phyloP scores from a whole-genome alignment of 2,329 filamentous ascomycete species.

The Knufia fluminis region DNA sequence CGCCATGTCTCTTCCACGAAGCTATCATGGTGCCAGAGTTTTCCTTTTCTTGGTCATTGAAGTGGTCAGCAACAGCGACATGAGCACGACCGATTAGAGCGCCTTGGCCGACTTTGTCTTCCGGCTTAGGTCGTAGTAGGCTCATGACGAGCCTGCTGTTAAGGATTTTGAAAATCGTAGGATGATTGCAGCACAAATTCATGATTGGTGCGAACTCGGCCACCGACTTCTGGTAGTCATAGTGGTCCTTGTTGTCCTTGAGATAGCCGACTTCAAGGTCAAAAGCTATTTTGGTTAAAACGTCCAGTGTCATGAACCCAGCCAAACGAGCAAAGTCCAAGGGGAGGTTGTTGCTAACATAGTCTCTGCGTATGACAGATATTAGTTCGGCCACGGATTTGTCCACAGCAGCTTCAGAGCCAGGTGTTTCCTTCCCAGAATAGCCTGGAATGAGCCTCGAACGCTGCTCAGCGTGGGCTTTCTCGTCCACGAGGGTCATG shows the following conservation, averaged over 20 bases:
- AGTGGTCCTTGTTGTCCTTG: slow-evolving; percentile 14
- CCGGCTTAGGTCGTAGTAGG: slow-evolving; percentile 11
- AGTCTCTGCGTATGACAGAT: slow-evolving; percentile 12
- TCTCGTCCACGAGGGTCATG: slow-evolving; percentile 12
- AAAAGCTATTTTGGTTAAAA: slow-evolving; percentile 17
- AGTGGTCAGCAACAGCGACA: slow-evolving; percentile 19
- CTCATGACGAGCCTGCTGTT: slow-evolving; percentile 12
- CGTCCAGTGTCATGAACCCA: slow-evolving; percentile 16
- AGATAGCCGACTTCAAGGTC: slow-evolving; percentile 13
- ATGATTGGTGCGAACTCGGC: slow-evolving; percentile 15
- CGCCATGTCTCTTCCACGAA: slow-evolving; percentile 25
- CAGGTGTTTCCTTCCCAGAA: slow-evolving; percentile 13
- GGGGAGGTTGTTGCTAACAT: slow-evolving; percentile 9
- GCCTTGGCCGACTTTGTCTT: slow-evolving; percentile 14
- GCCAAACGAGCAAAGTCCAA: slow-evolving; percentile 13
- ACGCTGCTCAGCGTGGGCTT: slow-evolving; percentile 9
- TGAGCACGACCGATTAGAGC: slow-evolving; percentile 16
- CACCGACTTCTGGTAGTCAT: slow-evolving; percentile 11
- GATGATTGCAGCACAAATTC: slow-evolving; percentile 13
- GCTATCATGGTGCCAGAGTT: too few species aligned
- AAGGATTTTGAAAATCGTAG: slow-evolving; percentile 7
- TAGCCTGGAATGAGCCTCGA: slow-evolving; percentile 15
- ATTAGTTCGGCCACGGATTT: slow-evolving; percentile 10
- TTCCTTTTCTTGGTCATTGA: slow-evolving; percentile 16
- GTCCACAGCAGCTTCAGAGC: slow-evolving; percentile 13